Conservation (phyloP, 1,284 basidiomycete genomes). For the Stygiomarasmius scandens region DNA sequence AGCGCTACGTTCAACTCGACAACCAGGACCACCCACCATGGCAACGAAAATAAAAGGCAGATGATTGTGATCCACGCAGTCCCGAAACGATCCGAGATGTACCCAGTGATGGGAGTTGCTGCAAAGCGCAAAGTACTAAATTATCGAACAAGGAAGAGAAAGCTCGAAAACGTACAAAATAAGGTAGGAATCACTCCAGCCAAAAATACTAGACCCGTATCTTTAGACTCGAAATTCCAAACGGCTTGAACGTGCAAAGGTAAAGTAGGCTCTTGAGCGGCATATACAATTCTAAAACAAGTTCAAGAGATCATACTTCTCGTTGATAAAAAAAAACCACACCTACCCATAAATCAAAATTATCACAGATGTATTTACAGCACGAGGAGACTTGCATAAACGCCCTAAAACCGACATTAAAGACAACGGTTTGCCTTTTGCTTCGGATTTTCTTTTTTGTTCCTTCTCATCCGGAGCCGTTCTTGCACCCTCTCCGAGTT, state of each 20-base stretch:
- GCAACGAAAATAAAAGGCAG: conserved; percentile 57
- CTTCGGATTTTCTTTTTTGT: neutral
- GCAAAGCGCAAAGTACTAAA: conserved; percentile 16
- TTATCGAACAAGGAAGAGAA: neutral
- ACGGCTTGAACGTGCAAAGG: conserved; percentile 64
- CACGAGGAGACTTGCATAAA: conserved; percentile 56
- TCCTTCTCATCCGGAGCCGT: too few species aligned
- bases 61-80: conserved; percentile 56
- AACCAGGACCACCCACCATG: conserved; percentile 68
- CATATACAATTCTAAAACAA: conserved; percentile 50
- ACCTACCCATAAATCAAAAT: conserved; percentile 65
- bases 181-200: conserved; percentile 71
- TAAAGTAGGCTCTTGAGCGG: conserved; percentile 63
- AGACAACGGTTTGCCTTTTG: conserved; percentile 27
- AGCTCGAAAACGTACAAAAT: conserved; percentile 48
- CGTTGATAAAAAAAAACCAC: neutral
- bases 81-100: conserved; percentile 63
- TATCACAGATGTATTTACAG: conserved; percentile 52
- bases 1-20: conserved; percentile 54
- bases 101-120: conserved; percentile 69
- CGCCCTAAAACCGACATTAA: conserved; percentile 44
- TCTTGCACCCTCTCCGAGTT: neutral
- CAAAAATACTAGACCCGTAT: conserved; percentile 74
- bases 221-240: conserved; percentile 62
- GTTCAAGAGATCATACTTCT: neutral